Conservation (phyloP, 768 basidiomycete species). For the Trametes maxima region DNA sequence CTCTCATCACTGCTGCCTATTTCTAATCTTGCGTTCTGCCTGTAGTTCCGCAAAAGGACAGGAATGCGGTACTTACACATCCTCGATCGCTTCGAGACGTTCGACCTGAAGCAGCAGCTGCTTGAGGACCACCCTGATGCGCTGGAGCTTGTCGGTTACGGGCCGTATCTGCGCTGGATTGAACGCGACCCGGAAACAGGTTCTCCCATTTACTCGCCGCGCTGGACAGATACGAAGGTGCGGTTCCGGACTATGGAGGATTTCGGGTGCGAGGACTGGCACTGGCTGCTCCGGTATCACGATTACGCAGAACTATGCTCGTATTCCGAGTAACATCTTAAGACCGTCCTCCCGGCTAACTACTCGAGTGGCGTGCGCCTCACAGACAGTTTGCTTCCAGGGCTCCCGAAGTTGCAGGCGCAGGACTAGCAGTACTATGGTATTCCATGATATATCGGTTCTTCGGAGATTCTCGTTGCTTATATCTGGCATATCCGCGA, state of each 20-base stretch:
- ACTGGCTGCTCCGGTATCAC: conserved; percentile 19
- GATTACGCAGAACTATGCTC: not conserved
- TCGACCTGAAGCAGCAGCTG: conserved; percentile 9
- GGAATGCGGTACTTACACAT: conserved; percentile 6
- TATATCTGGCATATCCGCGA: too few species aligned
- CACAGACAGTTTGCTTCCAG: not conserved
- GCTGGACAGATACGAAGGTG: conserved; percentile 14
- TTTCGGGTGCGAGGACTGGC: conserved; percentile 22
- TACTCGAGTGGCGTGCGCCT: not conserved
- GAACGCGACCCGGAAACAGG: conserved; percentile 2
- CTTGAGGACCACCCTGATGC: conserved; percentile 14
- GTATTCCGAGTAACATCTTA: not conserved
- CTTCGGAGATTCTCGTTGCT: too few species aligned
- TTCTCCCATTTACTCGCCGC: not conserved
- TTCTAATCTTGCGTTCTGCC: not conserved
- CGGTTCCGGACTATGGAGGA: conserved; percentile 16
- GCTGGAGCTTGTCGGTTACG: conserved; percentile 18
- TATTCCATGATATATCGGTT: too few species aligned
- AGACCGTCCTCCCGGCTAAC: too few species aligned
- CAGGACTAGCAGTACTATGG: not conserved
- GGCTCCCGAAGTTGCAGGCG: not conserved
- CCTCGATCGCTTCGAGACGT: not conserved
- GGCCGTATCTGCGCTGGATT: conserved; percentile 6
- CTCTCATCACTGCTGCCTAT: too few species aligned
- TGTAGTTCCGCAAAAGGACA: conserved; percentile 1